These are phyloP conservation scores for Monilinia fructicola DNA, from an alignment of 2,329 filamentous ascomycete genomes.

Conservation along the genomic window DNA sequence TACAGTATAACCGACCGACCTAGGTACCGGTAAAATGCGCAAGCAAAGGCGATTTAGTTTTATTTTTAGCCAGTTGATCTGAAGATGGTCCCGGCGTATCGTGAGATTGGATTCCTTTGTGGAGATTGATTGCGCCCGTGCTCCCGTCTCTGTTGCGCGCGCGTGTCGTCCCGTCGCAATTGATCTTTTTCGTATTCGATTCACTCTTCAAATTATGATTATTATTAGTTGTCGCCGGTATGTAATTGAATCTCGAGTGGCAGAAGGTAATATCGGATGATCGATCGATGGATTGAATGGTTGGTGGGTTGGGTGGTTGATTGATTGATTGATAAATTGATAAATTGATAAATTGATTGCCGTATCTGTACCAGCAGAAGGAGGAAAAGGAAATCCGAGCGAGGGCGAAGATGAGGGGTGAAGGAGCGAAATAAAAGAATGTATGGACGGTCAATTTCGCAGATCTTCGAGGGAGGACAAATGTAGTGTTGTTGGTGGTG, in stretches of 20 bases:
- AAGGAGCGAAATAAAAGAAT: conserved; percentile 16
- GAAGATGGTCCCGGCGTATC: conserved; percentile 10
- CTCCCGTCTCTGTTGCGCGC: background rate
- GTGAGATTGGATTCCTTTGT: conserved; percentile 15
- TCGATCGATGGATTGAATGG: background rate
- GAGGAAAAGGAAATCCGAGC: background rate
- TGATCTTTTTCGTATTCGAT: background rate
- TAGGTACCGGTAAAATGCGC: background rate
- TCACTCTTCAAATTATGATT: conserved; percentile 7
- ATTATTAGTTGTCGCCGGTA: background rate
- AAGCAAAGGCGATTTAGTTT: background rate
- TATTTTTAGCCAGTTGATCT: background rate
- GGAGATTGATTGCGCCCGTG: conserved; percentile 18
- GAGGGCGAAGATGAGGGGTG: background rate
- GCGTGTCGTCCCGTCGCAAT: conserved; percentile 8
- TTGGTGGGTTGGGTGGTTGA: too few species aligned
- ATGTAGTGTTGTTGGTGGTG: conserved; percentile 6
- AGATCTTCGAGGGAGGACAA: conserved; percentile 2
- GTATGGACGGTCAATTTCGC: conserved; percentile 5
- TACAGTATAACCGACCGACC: too few species aligned
- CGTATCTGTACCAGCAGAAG: background rate
- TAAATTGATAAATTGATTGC: background rate
- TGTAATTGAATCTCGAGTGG: background rate
- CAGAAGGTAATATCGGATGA: background rate
- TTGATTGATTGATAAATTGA: background rate